Conservation (phyloP, 2,329 filamentous ascomycete species). For the Aspergillus proliferans region DNA sequence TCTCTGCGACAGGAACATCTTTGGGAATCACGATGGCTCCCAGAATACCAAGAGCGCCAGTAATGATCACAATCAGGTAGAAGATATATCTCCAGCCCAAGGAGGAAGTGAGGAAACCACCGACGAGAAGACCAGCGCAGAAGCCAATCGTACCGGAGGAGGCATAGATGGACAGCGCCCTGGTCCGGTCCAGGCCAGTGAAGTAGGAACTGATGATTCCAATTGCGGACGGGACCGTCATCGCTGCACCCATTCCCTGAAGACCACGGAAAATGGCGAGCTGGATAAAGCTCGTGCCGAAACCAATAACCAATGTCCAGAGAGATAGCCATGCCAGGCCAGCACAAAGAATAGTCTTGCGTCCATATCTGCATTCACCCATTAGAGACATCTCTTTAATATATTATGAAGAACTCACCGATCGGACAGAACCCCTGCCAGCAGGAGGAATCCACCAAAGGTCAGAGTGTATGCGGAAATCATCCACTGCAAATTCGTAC, state of each 20-base stretch:
- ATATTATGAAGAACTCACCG: slow-evolving; percentile 10
- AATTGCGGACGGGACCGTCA: slow-evolving; percentile 44
- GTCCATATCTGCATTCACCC: slow-evolving; percentile 23
- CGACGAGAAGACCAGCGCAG: slow-evolving; percentile 35
- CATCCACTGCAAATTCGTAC: slow-evolving; percentile 35
- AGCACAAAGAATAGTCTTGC: slow-evolving; percentile 34
- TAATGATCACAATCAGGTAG: slow-evolving; percentile 30
- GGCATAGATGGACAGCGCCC: slow-evolving; percentile 35
- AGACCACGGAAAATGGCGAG: slow-evolving; percentile 38
- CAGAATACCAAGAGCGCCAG: slow-evolving; percentile 23
- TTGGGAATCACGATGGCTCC: slow-evolving; percentile 34
- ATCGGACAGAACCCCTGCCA: slow-evolving; percentile 31
- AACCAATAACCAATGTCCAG: slow-evolving; percentile 34
- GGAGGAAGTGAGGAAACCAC: slow-evolving; percentile 35
- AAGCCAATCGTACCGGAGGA: slow-evolving; percentile 36
- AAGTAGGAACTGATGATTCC: slow-evolving; percentile 42
- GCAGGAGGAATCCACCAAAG: slow-evolving; percentile 32
- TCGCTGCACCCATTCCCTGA: slow-evolving; percentile 42
- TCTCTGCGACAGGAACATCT: slow-evolving; percentile 27
- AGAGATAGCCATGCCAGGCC: slow-evolving; percentile 32
- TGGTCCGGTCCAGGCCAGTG: slow-evolving; percentile 31
- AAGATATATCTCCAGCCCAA: slow-evolving; percentile 37
- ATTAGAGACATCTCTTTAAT: slow-evolving; percentile 5
- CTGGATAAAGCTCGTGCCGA: slow-evolving; percentile 38
- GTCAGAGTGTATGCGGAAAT: slow-evolving; percentile 38